Evolutionary conservation across 371 early-diverging fungal species (phyloP).

Genomic region (Mucor irregularis): DNA sequence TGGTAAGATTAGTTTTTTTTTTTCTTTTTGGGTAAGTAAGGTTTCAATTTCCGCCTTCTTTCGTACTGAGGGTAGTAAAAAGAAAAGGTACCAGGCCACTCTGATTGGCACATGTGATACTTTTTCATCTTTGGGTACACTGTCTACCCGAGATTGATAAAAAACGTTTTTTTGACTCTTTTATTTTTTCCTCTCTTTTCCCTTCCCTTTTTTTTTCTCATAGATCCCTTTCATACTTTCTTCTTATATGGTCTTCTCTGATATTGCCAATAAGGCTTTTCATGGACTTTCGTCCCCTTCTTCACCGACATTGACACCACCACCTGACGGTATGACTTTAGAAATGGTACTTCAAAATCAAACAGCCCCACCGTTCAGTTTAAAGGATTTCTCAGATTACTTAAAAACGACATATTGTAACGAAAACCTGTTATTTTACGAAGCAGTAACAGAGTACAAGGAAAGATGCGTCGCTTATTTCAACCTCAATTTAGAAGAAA

Average conservation of each 20-base stretch:
- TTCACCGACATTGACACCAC: neutral
- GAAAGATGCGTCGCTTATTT: conserved; percentile 12
- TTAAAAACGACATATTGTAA: conserved; percentile 35
- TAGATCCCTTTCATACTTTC: no score
- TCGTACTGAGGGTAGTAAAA: no score
- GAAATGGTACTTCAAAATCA: conserved; percentile 35
- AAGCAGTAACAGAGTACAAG: conserved; percentile 33
- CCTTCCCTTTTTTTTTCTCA: neutral
- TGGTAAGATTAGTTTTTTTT: no score
- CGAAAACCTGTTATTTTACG: conserved; percentile 40
- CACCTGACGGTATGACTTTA: conserved; percentile 36
- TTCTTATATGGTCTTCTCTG: conserved; percentile 9
- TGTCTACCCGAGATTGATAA: no score
- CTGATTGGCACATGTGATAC: no score
- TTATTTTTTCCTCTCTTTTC: no score
- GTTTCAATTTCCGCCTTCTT: no score
- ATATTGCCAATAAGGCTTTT: conserved; percentile 14
- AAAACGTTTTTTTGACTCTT: no score
- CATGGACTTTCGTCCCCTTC: conserved; percentile 1
- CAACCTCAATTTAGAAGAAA: neutral
- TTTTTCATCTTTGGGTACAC: neutral
- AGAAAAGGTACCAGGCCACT: no score
- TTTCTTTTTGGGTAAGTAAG: no score
- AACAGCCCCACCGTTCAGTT: conserved; percentile 28
- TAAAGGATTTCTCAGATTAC: conserved; percentile 38